Evolutionary conservation across 129 eudicot genomes (phyloP).

Genomic region (Chrysanthemum makinoi): DNA sequence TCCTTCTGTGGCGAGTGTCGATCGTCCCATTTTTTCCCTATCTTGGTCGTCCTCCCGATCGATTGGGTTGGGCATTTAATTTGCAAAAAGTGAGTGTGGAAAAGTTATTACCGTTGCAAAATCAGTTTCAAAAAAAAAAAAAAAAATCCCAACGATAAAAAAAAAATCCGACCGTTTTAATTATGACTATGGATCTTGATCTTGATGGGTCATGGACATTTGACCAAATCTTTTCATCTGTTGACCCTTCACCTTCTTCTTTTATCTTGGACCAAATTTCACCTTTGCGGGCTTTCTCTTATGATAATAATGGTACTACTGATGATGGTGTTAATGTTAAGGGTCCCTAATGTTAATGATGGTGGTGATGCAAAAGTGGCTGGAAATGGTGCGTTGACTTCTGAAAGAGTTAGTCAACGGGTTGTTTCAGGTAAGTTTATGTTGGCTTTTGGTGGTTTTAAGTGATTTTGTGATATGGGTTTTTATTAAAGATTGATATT

Average conservation of each 20-base stretch:
- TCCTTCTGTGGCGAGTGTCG: too few relatives aligned
- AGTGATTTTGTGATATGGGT: not conserved
- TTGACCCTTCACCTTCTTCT: constrained; percentile 48
- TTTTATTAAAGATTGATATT: not conserved
- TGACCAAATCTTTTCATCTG: constrained; percentile 63
- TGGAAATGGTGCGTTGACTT: constrained; percentile 36
- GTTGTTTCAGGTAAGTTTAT: constrained; percentile 26
- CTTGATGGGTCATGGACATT: constrained; percentile 78
- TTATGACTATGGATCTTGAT: constrained; percentile 78
- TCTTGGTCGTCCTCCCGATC: too few relatives aligned
- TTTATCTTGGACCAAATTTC: constrained; percentile 68
- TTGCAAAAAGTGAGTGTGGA: too few relatives aligned
- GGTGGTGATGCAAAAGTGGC: constrained; percentile 16
- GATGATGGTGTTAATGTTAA: too few relatives aligned
- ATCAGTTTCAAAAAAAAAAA: too few relatives aligned
- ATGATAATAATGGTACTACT: constrained; percentile 19
- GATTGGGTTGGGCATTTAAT: too few relatives aligned
- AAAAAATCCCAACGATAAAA: too few relatives aligned
- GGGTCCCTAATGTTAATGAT: constrained; percentile 20
- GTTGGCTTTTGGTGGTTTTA: too few relatives aligned
- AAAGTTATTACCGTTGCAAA: too few relatives aligned
- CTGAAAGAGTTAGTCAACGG: constrained; percentile 29
- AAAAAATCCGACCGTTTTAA: too few relatives aligned
- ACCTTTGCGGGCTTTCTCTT: constrained; percentile 76
- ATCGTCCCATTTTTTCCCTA: too few relatives aligned